A percentile compares a stretch with the other conserved stretches of the same genome.
These are phyloP conservation scores for Hymenoscyphus infarciens DNA, from an alignment of 2,329 filamentous ascomycete species.

Conservation along the genomic window DNA sequence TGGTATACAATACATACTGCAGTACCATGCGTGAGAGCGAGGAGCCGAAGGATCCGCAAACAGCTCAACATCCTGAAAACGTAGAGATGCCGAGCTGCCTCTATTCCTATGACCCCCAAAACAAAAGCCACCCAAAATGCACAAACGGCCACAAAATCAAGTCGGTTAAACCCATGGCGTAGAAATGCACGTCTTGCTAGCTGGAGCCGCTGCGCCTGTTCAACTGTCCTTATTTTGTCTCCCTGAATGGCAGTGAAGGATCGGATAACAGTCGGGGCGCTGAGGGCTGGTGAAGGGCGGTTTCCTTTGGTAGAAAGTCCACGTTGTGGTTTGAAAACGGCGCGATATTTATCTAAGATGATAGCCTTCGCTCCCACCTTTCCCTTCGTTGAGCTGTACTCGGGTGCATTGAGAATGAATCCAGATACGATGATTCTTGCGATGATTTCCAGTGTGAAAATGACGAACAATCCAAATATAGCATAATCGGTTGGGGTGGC, in stretches of 20 bases:
- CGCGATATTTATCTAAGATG: slow-evolving; percentile 70
- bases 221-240: slow-evolving; percentile 56
- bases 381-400: slow-evolving; percentile 88
- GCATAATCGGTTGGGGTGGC: slow-evolving; percentile 42
- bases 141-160: slow-evolving; percentile 92
- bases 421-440: slow-evolving; percentile 89
- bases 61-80: slow-evolving; percentile 97
- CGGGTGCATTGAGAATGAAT: slow-evolving; percentile 81
- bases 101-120: slow-evolving; percentile 65
- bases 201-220: slow-evolving; percentile 77
- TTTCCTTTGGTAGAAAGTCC: slow-evolving; percentile 40
- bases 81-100: slow-evolving; percentile 69
- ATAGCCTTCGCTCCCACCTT: slow-evolving; percentile 70
- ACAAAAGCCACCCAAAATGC: slow-evolving; percentile 90
- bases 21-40: slow-evolving; percentile 89
- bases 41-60: slow-evolving; percentile 84
- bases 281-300: slow-evolving; percentile 23
- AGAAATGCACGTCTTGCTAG: slow-evolving; percentile 89
- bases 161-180: slow-evolving; percentile 89
- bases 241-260: slow-evolving; percentile 60
- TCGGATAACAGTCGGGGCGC: slow-evolving; percentile 27
- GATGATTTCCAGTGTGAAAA: slow-evolving; percentile 84
- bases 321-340: slow-evolving; percentile 77
- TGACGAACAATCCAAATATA: slow-evolving; percentile 75
- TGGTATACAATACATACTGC: slow-evolving; percentile 56